These are phyloP conservation scores for Gentiana dahurica DNA, from an alignment of 257 asterid species.

Conservation along the genomic window DNA sequence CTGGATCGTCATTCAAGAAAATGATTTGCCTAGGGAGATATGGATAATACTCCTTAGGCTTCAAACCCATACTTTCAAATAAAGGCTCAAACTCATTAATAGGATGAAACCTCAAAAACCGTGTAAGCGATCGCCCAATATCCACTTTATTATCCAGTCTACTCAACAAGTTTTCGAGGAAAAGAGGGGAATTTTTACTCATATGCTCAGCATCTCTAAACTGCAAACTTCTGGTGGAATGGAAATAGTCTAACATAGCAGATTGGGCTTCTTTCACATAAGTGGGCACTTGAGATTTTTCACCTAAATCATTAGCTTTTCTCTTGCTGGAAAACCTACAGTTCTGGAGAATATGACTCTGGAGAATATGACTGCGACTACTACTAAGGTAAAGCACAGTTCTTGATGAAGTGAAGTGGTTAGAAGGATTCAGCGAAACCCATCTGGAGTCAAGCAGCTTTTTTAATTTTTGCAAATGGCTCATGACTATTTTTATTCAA, in stretches of 20 bases:
- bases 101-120: constrained; percentile 59
- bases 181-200: constrained; percentile 28
- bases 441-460: too few species aligned
- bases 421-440: not conserved
- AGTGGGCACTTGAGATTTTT: constrained; percentile 2
- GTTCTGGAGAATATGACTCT: constrained; percentile 4
- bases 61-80: constrained; percentile 57
- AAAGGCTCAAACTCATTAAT: constrained; percentile 9
- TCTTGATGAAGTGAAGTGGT: constrained; percentile 14
- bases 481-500: too few species aligned
- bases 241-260: constrained; percentile 50
- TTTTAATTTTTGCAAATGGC: too few species aligned
- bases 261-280: constrained; percentile 26
- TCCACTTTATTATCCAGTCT: constrained; percentile 18
- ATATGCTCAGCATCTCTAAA: constrained; percentile 30
- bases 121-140: constrained; percentile 23
- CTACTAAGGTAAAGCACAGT: constrained; percentile 7
- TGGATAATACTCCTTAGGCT: constrained; percentile 22
- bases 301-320: constrained; percentile 1
- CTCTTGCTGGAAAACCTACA: constrained; percentile 24
- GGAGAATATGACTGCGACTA: not conserved
- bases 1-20: constrained; percentile 39
- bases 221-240: constrained; percentile 44
- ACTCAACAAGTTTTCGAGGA: constrained; percentile 28
- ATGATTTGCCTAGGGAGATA: constrained; percentile 36